These are phyloP conservation scores for Eimeria necatrix DNA, from an alignment of 169 alveolate species.

Conservation along the genomic window DNA sequence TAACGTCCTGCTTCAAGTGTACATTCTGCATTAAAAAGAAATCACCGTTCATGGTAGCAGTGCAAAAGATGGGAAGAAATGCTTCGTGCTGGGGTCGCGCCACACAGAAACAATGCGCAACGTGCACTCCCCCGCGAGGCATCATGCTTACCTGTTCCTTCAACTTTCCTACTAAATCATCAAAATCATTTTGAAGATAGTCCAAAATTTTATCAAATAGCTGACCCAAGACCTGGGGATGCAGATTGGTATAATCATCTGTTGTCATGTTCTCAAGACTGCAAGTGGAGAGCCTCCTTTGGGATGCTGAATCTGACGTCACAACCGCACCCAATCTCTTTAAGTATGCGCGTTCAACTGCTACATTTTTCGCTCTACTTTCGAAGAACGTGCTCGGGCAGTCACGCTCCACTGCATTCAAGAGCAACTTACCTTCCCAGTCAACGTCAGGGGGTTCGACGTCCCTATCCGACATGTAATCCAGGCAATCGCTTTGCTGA, in stretches of 20 bases:
- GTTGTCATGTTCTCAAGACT: conserved; percentile 42
- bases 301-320: not conserved
- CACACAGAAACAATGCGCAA: not conserved
- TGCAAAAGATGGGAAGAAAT: not conserved
- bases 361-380: no score
- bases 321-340: no score
- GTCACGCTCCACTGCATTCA: no score
- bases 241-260: conserved; percentile 46
- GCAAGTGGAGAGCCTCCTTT: not conserved
- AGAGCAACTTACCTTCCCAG: conserved; percentile 58
- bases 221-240: conserved; percentile 76
- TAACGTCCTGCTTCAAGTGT: conserved; percentile 73
- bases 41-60: not conserved
- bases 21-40: conserved; percentile 56
- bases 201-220: conserved; percentile 72
- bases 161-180: conserved; percentile 73
- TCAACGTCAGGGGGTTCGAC: conserved; percentile 60
- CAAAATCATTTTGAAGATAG: conserved; percentile 71
- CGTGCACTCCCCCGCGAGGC: not conserved
- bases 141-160: conserved; percentile 56
- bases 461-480: conserved; percentile 15
- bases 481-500: conserved; percentile 73
- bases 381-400: no score
- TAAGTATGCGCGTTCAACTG: no score
- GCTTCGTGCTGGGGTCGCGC: not conserved